Base-by-base conservation (phyloP, 768 basidiomycete species). In the Solioccasus polychromus region DNA sequence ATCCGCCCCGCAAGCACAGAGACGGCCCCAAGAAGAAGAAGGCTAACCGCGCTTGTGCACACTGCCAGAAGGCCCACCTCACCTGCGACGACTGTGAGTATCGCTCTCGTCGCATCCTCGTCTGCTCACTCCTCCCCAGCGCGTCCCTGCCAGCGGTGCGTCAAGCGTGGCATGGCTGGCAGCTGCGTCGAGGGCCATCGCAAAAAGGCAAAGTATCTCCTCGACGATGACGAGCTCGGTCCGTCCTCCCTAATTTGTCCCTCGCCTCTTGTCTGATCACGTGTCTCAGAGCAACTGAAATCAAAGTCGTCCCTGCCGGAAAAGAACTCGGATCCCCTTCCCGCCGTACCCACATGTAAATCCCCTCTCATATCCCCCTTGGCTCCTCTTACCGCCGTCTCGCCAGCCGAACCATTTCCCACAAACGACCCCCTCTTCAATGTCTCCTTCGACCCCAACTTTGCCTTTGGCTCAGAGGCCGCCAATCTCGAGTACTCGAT, bases 191-290 rank as follows among this genome's bases (percentile, higher is more conserved):
- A 99, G 61, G 96, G 96, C 2, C 87, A 88, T 52, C 82, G 96
- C 58, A 99, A 99, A 70, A 97, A 97, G 69, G 95, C 96, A 9
- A 97, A 98, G 61, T 99, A 98, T 67, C 79, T 99, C 14, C 73
- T 95, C 45, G 92, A 95, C 64, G 91, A 94, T 32, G 88, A 90
- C 36, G 94, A 98, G 64, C 83, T 94, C 45, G 88, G 92, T 90
- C 62, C 47, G 75, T 67, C 30, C 8, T 26, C 24, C 7, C 10
- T 35, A 6, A 3, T 20, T 25, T 39, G 40, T 37, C 14, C 20
- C 11, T 15, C 30, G 11, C 4, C 7, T 2, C 35, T 1, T 8
- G 12, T 18, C 45, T 54, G 54, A 64, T 63, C 59, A 61, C 63
- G 61, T 59, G 60, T 64, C 67, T 18, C 61, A 77, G 71, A 71